phyloP scores from a whole-genome alignment of 768 basidiomycete genomes.

The Phaffia australis region DNA sequence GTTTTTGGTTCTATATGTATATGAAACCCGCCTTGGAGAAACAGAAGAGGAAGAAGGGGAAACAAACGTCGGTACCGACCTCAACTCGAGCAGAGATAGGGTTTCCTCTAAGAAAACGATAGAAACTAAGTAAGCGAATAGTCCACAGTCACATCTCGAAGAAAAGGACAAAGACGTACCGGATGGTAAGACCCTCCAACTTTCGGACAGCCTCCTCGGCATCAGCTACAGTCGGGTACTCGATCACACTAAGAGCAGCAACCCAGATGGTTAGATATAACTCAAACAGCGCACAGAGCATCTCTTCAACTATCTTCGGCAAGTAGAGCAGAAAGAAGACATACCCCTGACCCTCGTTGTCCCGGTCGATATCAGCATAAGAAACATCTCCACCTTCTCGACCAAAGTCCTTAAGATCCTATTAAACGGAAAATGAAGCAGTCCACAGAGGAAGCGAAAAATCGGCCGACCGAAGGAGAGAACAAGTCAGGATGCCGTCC shows the following conservation, averaged over 20 bases:
- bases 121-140: conserved; percentile 43
- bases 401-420: conserved; percentile 98
- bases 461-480: background rate
- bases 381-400: conserved; percentile 86
- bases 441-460: background rate
- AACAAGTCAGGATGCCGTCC: background rate
- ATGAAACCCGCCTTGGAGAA: conserved; percentile 31
- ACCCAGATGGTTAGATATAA: background rate
- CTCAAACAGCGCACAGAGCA: background rate
- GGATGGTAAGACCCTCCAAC: conserved; percentile 74
- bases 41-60: conserved; percentile 13
- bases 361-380: conserved; percentile 88
- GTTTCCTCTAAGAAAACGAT: conserved; percentile 42
- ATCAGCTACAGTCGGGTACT: conserved; percentile 77
- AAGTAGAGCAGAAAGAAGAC: conserved; percentile 31
- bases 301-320: conserved; percentile 1
- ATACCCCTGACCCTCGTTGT: conserved; percentile 75
- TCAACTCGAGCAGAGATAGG: conserved; percentile 26
- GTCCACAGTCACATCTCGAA: conserved; percentile 36
- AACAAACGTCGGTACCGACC: conserved; percentile 29
- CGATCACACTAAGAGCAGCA: conserved; percentile 56
- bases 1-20: too few relatives aligned
- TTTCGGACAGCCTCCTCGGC: conserved; percentile 87
- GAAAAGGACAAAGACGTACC: conserved; percentile 67
- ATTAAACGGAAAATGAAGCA: conserved; percentile 16